Evolutionary conservation across 1,139 yeast genomes (phyloP).

Genomic region (Candida smagusa): DNA sequence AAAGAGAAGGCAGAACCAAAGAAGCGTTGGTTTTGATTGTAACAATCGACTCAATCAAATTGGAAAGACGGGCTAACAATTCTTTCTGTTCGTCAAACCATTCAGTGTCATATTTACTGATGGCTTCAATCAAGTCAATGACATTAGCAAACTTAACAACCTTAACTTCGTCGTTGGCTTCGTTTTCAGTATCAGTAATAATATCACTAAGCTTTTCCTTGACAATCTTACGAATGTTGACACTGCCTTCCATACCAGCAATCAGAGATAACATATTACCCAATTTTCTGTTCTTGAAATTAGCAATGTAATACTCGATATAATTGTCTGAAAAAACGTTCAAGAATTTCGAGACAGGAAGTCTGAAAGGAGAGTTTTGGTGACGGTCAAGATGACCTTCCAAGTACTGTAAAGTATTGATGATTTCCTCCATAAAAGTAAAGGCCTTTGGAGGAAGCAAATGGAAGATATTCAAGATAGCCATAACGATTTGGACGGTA

Average conservation of each 20-base stretch:
- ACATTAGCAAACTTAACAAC: slow-evolving; percentile 68
- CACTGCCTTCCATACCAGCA: slow-evolving; percentile 57
- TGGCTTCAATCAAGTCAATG: slow-evolving; percentile 58
- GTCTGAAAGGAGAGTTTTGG: slow-evolving; percentile 83
- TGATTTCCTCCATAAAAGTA: slow-evolving; percentile 84
- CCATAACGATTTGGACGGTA: slow-evolving; percentile 81
- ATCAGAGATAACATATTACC: slow-evolving; percentile 68
- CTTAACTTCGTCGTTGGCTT: slow-evolving; percentile 50
- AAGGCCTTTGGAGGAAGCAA: slow-evolving; percentile 88
- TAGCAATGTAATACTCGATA: slow-evolving; percentile 64
- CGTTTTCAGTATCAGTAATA: slow-evolving; percentile 37
- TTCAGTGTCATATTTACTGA: slow-evolving; percentile 48
- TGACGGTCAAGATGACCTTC: slow-evolving; percentile 86
- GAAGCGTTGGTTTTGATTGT: slow-evolving; percentile 39
- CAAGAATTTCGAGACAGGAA: slow-evolving; percentile 85
- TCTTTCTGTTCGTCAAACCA: slow-evolving; percentile 64
- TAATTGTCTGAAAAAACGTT: slow-evolving; percentile 80
- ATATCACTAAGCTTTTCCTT: slow-evolving; percentile 48
- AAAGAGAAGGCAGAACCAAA: slow-evolving; percentile 58
- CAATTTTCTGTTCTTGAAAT: slow-evolving; percentile 63
- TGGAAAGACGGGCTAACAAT: slow-evolving; percentile 44
- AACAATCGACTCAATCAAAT: slow-evolving; percentile 43
- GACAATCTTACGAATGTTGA: slow-evolving; percentile 52
- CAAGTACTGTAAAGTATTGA: slow-evolving; percentile 69
- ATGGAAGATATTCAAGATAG: slow-evolving; percentile 89